Evolutionary conservation across 208 protist species (phyloP).

Genomic region (Endotrypanum monterogeii): DNA sequence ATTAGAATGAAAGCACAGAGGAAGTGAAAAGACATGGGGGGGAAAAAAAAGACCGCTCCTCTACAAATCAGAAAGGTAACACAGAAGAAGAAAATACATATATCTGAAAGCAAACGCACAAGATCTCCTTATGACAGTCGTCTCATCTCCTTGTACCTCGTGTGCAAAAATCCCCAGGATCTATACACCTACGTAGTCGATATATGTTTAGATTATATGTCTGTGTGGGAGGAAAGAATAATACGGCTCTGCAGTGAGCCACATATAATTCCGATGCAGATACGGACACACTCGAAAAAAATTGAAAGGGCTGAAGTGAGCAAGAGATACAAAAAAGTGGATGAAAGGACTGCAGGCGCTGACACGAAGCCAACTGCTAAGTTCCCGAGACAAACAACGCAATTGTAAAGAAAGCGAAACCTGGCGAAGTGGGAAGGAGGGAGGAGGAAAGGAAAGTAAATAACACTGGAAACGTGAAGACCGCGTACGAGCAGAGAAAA

Average conservation of each 20-base stretch:
- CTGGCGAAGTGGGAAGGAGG: not conserved
- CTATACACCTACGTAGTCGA: not conserved
- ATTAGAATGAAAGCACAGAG: not conserved
- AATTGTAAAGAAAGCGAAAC: not conserved
- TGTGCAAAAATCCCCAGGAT: not conserved
- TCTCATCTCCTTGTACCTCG: not conserved
- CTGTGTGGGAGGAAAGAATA: not conserved
- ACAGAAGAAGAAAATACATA: not conserved
- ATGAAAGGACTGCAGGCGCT: not conserved
- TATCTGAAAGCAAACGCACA: not conserved
- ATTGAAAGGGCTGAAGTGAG: not conserved
- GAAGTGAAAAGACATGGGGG: not conserved
- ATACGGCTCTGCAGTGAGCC: not conserved
- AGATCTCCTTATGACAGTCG: not conserved
- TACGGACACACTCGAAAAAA: not conserved
- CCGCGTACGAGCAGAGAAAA: conserved; percentile 12
- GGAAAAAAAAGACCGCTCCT: not conserved
- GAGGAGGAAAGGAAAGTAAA: not conserved
- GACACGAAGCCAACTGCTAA: not conserved
- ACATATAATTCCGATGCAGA: not conserved
- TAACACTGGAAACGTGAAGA: not conserved
- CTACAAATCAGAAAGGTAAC: not conserved
- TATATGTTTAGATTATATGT: no score
- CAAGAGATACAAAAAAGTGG: not conserved
- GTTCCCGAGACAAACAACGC: not conserved